Evolutionary conservation across 371 early-diverging fungal genomes (phyloP).

Genomic region (Mucor sp.): DNA sequence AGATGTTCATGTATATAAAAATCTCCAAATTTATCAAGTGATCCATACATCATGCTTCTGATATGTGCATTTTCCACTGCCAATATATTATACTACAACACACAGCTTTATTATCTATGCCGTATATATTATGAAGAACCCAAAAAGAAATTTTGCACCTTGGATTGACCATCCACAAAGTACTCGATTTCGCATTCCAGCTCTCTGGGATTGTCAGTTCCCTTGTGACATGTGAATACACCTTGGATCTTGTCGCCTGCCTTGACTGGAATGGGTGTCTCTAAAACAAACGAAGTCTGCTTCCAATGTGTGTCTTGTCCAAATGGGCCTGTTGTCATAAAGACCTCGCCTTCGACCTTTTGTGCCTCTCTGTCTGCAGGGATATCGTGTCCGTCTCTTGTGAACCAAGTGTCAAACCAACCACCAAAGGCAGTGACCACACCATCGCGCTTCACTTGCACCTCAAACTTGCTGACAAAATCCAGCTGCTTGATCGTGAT

Average conservation of each 20-base stretch:
- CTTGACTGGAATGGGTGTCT: conserved; percentile 45
- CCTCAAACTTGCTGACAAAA: conserved; percentile 61
- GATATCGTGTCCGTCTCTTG: conserved; percentile 62
- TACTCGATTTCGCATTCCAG: conserved; percentile 64
- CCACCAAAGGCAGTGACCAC: conserved; percentile 75
- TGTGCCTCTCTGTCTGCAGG: conserved; percentile 41
- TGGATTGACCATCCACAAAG: conserved; percentile 29
- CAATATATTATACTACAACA: neutral
- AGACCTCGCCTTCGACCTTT: conserved; percentile 35
- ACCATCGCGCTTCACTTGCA: conserved; percentile 61
- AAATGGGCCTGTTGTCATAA: conserved; percentile 75
- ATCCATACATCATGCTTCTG: too few species aligned
- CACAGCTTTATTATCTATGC: neutral
- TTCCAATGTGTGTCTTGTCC: conserved; percentile 76
- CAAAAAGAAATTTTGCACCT: conserved; percentile 36
- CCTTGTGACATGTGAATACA: conserved; percentile 60
- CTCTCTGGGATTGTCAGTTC: conserved; percentile 57
- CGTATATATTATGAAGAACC: neutral
- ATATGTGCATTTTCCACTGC: too few species aligned
- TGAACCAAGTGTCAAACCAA: conserved; percentile 88
- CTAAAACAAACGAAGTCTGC: conserved; percentile 63
- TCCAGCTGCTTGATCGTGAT: conserved; percentile 55
- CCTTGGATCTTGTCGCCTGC: conserved; percentile 53
- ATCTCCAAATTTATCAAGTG: too few species aligned
- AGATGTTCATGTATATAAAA: too few species aligned